These are phyloP conservation scores for Verticillium dahliae DNA, from an alignment of 2,329 filamentous ascomycete genomes.

Conservation along the genomic window DNA sequence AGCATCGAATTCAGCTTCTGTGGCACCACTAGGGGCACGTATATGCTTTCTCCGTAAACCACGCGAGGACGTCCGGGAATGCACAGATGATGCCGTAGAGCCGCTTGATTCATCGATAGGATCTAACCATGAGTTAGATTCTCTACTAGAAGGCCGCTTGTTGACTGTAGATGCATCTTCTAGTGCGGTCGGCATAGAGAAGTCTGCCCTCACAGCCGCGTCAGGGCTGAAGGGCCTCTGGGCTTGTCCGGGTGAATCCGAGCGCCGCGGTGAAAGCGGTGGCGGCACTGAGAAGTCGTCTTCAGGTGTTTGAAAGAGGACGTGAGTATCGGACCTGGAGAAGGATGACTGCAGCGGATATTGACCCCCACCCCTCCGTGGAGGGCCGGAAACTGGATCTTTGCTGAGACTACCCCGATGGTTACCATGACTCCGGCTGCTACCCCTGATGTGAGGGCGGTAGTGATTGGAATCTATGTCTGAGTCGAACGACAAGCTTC, in stretches of 20 bases:
- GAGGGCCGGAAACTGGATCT: constrained; percentile 4
- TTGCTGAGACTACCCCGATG: neutral
- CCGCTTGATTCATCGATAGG: constrained; percentile 86
- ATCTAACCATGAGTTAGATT: constrained; percentile 88
- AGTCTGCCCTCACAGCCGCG: constrained; percentile 25
- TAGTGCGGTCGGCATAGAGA: constrained; percentile 21
- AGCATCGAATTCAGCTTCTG: constrained; percentile 87
- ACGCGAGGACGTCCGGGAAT: constrained; percentile 70
- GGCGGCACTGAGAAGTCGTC: constrained; percentile 60
- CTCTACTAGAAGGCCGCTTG: constrained; percentile 59
- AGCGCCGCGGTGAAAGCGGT: constrained; percentile 61
- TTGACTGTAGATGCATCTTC: constrained; percentile 28
- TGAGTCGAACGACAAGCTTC: neutral
- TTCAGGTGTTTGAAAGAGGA: constrained; percentile 40
- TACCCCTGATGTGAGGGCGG: neutral
- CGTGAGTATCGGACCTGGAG: constrained; percentile 34
- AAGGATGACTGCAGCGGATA: constrained; percentile 45
- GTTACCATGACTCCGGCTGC: neutral
- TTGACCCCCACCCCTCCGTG: constrained; percentile 13
- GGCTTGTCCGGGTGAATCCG: constrained; percentile 33
- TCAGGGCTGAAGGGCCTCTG: constrained; percentile 13
- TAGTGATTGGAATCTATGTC: neutral
- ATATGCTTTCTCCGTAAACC: constrained; percentile 64
- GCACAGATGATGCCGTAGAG: constrained; percentile 72
- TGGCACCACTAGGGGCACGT: constrained; percentile 61